phyloP scores from a whole-genome alignment of 2,329 filamentous ascomycete species.

The Aspergillus pseudonomiae region DNA sequence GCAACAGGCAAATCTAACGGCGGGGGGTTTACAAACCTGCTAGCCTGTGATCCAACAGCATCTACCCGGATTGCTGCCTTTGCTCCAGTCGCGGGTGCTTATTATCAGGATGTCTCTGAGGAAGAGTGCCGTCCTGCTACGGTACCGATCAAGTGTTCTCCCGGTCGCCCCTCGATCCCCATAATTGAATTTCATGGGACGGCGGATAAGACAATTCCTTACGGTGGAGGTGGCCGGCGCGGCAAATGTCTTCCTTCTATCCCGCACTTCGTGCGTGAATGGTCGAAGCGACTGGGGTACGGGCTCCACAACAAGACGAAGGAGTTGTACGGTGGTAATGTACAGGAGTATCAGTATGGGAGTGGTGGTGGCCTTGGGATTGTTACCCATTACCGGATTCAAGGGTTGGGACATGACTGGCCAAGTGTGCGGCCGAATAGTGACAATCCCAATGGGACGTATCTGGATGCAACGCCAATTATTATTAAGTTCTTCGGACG shows the following conservation, averaged over 20 bases:
- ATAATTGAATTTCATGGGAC: conserved; percentile 29
- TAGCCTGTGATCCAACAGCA: conserved; percentile 51
- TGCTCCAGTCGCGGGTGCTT: conserved; percentile 52
- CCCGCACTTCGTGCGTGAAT: conserved; percentile 22
- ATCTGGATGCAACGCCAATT: conserved; percentile 24
- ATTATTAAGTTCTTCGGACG: conserved; percentile 25
- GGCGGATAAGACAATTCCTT: conserved; percentile 40
- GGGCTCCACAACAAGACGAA: conserved; percentile 9
- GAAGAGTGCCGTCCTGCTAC: conserved; percentile 19
- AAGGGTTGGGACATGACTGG: conserved; percentile 24
- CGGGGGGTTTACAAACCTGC: conserved; percentile 52
- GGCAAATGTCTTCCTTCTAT: conserved; percentile 25
- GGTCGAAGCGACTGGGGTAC: conserved; percentile 31
- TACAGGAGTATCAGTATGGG: conserved; percentile 14
- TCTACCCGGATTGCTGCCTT: conserved; percentile 54
- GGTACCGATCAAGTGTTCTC: conserved; percentile 30
- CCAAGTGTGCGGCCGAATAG: conserved; percentile 22
- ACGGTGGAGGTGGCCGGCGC: conserved; percentile 36
- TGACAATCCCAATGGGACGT: conserved; percentile 19
- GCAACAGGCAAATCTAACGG: conserved; percentile 59
- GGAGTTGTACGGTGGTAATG: conserved; percentile 5
- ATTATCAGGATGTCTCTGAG: conserved; percentile 37
- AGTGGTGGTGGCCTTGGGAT: conserved; percentile 3
- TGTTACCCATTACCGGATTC: conserved; percentile 23
- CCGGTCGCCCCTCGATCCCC: conserved; percentile 34